Evolutionary conservation across 202 grass and related monocot species (phyloP), one percentile per base, ranked within the genome.

Genomic region (Schoenoplectus triqueter): DNA sequence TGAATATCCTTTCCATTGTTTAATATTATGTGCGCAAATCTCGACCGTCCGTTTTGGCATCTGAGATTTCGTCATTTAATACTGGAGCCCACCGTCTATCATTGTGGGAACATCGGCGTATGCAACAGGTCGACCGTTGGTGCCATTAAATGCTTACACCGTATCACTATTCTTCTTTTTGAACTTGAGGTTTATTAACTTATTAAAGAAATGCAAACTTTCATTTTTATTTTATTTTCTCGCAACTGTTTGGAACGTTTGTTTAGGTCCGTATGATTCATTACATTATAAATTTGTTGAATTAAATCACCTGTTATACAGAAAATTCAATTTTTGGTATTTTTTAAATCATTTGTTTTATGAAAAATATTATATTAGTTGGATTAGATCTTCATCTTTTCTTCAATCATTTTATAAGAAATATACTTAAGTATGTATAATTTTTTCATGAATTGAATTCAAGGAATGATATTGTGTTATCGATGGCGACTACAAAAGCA

Each of bases 31-130:
- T 50, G 45, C n/a, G 49, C 2, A 50, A 49, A 10, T 72, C 69
- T 19, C 21, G 2, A 81, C 78, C 78, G 78, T 81, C 15, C 41
- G n/a, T 81, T 81, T 78, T 47, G 41, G 21, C 2, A 68, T 44
- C 15, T 59, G 56, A 49, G 3, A 49, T 59, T 59, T 59, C 1
- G 13, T 59, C 15, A n/a, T 59, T 66, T 57, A 57, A 57, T 10
- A 57, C 13, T 2, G 64, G 21, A 66, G 17, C 20, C 64, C 22
- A 66, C 2, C 9, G 54, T 57, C 11, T 57, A 3, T 3, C 13
- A 57, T 57, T 14, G 11, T 10, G 31, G 31, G 31, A 57, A 57
- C 54, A 10, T 57, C 54, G 3, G 54, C 62, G 6, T 65, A 31
- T 65, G 3, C 0, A 49, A 44, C 31, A 42, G 14, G 9, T 15